Base-by-base conservation (phyloP, 805 yeast genomes). In the Saturnispora sanitii region DNA sequence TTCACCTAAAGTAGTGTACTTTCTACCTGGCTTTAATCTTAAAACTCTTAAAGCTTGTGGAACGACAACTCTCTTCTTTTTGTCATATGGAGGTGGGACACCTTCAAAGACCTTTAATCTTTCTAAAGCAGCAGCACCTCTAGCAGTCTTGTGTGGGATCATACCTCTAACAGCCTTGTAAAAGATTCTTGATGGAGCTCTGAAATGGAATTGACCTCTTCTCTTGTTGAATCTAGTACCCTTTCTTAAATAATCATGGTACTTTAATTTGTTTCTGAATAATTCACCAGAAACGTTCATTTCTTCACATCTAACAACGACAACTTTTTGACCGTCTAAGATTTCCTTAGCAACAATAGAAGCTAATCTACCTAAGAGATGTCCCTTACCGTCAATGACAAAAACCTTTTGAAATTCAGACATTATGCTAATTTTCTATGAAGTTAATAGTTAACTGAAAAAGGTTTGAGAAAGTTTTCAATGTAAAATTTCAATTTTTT, bases 171-270 rank as follows among this genome's bases (percentile, higher is more conserved):
- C 73, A 65, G 99, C 96, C 83, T 92, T 92, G 94, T 88, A 88
- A 75, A 92, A 87, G 74, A 92, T 90, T 77, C 97, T 87, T 53
- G 97, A 88, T 71, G 99, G 99, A 53, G 99, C 99, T 76, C 97
- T 92, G 95, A 92, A 92, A 72, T 92, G 99, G 96, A 90, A 92
- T 66, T 97, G 97, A 77, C 98, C 99, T 71, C 87, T 82, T 65
- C 78, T 82, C 77, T 87, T 87, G 95, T 92, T 92, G 88, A 71
- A 92, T 76, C 95, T 83, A 67, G 98, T 88, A 63, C 94, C 84
- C 82, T 92, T 92, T 82, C 98, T 88, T 73, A 92, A 82, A 87
- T 88, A 92, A 70, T 94, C 99, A 74, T 88, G 96, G 92, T 87
- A 92, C 84, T 92, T 92, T 73, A 90, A 82, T 77, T 92, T 92